phyloP scores from a whole-genome alignment of 306 rosid species.

The Sicyos edulis region DNA sequence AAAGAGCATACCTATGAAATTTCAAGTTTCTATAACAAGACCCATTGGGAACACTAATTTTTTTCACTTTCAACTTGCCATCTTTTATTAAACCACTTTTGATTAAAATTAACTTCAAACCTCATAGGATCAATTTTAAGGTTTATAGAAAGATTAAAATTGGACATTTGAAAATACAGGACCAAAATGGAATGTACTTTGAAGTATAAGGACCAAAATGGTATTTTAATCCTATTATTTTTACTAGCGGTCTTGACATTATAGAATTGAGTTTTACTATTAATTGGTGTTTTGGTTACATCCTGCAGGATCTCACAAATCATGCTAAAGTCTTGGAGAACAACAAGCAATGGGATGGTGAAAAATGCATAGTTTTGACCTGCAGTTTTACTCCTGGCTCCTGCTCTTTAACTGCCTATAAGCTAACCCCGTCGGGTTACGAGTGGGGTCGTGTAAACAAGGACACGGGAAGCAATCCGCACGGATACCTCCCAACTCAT shows the following conservation, averaged over 20 bases:
- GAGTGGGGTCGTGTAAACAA: conserved; percentile 98
- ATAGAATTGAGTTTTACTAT: not conserved
- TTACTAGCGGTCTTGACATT: not conserved
- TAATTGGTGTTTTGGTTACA: not conserved
- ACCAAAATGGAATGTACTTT: no score
- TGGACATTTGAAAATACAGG: no score
- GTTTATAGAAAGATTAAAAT: no score
- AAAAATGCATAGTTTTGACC: conserved; percentile 83
- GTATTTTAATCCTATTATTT: not conserved
- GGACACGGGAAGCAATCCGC: conserved; percentile 96
- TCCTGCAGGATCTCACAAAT: conserved; percentile 80
- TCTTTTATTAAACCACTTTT: no score
- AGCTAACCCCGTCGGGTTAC: conserved; percentile 90
- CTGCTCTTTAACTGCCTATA: conserved; percentile 90
- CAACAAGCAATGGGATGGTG: conserved; percentile 99
- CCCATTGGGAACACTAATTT: no score
- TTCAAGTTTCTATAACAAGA: no score
- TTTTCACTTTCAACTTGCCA: no score
- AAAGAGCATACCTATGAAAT: no score
- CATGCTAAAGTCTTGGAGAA: conserved; percentile 91
- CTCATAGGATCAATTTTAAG: no score
- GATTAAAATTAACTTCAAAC: no score
- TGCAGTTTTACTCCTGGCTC: conserved; percentile 99
- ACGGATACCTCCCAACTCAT: conserved; percentile 94
- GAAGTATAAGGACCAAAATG: no score